These are phyloP conservation scores for Pyracantha coccinea DNA, from an alignment of 331 rosid species.

Conservation along the genomic window DNA sequence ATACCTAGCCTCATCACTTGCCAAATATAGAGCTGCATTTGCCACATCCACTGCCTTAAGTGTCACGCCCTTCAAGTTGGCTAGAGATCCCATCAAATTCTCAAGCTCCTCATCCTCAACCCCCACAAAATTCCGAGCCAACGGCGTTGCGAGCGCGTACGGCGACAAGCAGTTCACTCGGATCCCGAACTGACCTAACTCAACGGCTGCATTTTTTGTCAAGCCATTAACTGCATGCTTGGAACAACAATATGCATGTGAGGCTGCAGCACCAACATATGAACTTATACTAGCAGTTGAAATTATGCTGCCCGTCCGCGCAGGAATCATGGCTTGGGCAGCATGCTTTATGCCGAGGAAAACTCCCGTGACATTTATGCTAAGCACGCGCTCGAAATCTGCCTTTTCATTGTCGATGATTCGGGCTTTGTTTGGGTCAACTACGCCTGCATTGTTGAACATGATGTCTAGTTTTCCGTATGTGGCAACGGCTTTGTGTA, in stretches of 20 bases:
- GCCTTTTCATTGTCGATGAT: conserved; percentile 55
- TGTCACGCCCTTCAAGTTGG: conserved; percentile 56
- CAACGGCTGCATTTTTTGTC: conserved; percentile 60
- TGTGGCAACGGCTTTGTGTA: conserved; percentile 18
- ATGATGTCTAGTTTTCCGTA: conserved; percentile 66
- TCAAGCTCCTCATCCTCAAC: conserved; percentile 33
- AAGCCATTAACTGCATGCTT: conserved; percentile 73
- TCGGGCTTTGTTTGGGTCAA: conserved; percentile 30
- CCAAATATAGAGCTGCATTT: conserved; percentile 30
- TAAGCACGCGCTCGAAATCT: conserved; percentile 61
- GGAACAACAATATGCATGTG: conserved; percentile 60
- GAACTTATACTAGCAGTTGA: conserved; percentile 58
- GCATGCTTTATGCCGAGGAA: conserved; percentile 78
- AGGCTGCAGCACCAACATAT: conserved; percentile 46
- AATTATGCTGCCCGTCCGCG: conserved; percentile 40
- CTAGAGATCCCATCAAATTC: conserved; percentile 25
- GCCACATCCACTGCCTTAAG: conserved; percentile 52
- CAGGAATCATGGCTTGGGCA: conserved; percentile 53
- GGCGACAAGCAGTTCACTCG: conserved; percentile 79
- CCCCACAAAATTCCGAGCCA: conserved; percentile 41
- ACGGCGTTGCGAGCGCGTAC: conserved; percentile 42
- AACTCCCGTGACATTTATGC: conserved; percentile 53
- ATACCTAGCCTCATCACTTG: conserved; percentile 27
- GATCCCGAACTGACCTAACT: conserved; percentile 66
- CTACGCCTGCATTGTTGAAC: conserved; percentile 73